These are phyloP conservation scores for Talaromyces wortmannii DNA, from an alignment of 495 filamentous ascomycete species.

Conservation along the genomic window DNA sequence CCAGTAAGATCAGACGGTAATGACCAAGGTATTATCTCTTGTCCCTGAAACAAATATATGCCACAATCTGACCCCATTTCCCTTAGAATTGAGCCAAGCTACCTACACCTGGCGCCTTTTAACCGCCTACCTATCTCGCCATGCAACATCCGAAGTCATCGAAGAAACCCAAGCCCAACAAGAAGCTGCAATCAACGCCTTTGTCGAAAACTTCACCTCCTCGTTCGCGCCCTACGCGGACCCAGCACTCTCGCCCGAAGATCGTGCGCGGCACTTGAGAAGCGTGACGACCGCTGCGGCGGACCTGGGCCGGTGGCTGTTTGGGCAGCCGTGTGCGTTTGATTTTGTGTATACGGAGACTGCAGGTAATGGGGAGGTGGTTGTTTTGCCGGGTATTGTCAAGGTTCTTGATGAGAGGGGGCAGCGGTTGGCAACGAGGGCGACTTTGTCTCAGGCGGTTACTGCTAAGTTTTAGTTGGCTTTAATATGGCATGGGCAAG, in stretches of 20 bases:
- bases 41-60: neutral
- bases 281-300: slow-evolving; percentile 9
- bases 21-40: neutral
- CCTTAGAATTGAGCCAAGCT: slow-evolving; percentile 1
- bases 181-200: neutral
- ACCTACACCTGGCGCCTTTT: slow-evolving; percentile 22
- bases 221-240: slow-evolving; percentile 15
- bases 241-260: slow-evolving; percentile 3
- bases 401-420: slow-evolving; percentile 17
- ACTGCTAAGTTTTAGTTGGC: neutral
- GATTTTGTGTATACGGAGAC: slow-evolving; percentile 11
- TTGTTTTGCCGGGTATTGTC: slow-evolving; percentile 11
- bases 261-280: slow-evolving; percentile 10
- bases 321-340: slow-evolving; percentile 19
- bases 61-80: neutral
- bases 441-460: neutral
- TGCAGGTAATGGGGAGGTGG: neutral
- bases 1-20: neutral
- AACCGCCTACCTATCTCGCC: slow-evolving; percentile 10
- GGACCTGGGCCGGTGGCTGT: slow-evolving; percentile 17
- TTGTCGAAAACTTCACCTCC: slow-evolving; percentile 12
- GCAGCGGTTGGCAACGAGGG: neutral
- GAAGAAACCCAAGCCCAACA: neutral
- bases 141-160: neutral
- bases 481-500: too few species aligned